A percentile compares a stretch with the other conserved stretches of the same genome.
These are phyloP conservation scores for Anthracocystis setariae DNA, from an alignment of 1,284 basidiomycete genomes.

Conservation along the genomic window DNA sequence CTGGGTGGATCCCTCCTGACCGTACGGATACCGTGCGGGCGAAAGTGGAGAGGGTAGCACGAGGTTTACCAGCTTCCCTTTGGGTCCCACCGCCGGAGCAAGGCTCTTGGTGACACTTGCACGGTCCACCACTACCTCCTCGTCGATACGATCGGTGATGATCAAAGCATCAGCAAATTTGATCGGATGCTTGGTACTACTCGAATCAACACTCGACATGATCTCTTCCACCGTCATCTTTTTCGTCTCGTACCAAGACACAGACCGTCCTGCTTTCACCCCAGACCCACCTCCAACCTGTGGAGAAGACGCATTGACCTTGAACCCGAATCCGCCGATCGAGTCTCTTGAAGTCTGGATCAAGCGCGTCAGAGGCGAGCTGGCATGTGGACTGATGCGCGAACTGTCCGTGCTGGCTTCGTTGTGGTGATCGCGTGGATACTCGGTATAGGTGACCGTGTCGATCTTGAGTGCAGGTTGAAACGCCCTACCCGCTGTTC, in stretches of 20 bases:
- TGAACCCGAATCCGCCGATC: slow-evolving; percentile 20
- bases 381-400: slow-evolving; percentile 25
- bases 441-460: not conserved
- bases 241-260: not conserved
- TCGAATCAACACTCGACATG: not conserved
- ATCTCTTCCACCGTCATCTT: slow-evolving; percentile 13
- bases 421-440: not conserved
- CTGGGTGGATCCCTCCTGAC: slow-evolving; percentile 20
- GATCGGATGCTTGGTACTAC: slow-evolving; percentile 15
- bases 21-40: slow-evolving; percentile 46
- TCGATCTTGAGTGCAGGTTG: slow-evolving; percentile 21
- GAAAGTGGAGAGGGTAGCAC: slow-evolving; percentile 41
- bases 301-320: too few relatives aligned
- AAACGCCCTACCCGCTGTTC: not conserved
- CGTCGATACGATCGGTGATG: not conserved
- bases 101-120: slow-evolving; percentile 4
- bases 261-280: too few relatives aligned
- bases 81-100: slow-evolving; percentile 31
- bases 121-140: not conserved
- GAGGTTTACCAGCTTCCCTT: slow-evolving; percentile 45
- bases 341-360: slow-evolving; percentile 41
- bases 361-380: slow-evolving; percentile 31
- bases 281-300: too few relatives aligned
- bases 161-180: slow-evolving; percentile 28
- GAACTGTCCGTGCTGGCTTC: slow-evolving; percentile 22